Conservation (phyloP, 805 yeast genomes). For the Cyberlindnera galapagoensis region DNA sequence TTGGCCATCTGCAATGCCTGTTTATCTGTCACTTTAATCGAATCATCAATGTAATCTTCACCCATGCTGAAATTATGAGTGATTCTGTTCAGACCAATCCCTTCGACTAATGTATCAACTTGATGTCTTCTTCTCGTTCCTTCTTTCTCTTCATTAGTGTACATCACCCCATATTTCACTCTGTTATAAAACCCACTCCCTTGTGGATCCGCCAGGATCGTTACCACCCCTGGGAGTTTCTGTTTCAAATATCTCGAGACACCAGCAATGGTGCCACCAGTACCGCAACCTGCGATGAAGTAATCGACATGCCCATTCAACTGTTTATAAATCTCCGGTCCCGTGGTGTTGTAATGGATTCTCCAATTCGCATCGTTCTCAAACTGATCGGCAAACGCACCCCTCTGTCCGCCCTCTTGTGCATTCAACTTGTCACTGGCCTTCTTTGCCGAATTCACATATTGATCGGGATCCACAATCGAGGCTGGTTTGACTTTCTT, state of each 20-base stretch:
- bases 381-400: slow-evolving; percentile 91
- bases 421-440: slow-evolving; percentile 46
- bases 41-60: slow-evolving; percentile 64
- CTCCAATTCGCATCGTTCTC: slow-evolving; percentile 91
- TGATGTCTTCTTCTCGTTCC: slow-evolving; percentile 94
- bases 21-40: slow-evolving; percentile 70
- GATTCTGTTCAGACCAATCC: slow-evolving; percentile 84
- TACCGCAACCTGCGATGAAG: slow-evolving; percentile 90
- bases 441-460: slow-evolving; percentile 78
- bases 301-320: slow-evolving; percentile 58
- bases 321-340: slow-evolving; percentile 87
- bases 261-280: slow-evolving; percentile 97
- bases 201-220: slow-evolving; percentile 86
- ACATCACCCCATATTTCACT: slow-evolving; percentile 89
- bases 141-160: slow-evolving; percentile 79
- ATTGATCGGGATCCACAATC: slow-evolving; percentile 88
- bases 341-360: slow-evolving; percentile 76
- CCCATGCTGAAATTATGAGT: slow-evolving; percentile 77
- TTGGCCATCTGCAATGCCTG: slow-evolving; percentile 89
- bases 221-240: slow-evolving; percentile 31
- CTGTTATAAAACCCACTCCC: slow-evolving; percentile 89
- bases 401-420: slow-evolving; percentile 35
- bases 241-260: slow-evolving; percentile 69
- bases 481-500: slow-evolving; percentile 91
- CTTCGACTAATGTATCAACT: slow-evolving; percentile 92